Conservation (phyloP, 164 flowering plant species). For the Hamamelis virginiana region DNA sequence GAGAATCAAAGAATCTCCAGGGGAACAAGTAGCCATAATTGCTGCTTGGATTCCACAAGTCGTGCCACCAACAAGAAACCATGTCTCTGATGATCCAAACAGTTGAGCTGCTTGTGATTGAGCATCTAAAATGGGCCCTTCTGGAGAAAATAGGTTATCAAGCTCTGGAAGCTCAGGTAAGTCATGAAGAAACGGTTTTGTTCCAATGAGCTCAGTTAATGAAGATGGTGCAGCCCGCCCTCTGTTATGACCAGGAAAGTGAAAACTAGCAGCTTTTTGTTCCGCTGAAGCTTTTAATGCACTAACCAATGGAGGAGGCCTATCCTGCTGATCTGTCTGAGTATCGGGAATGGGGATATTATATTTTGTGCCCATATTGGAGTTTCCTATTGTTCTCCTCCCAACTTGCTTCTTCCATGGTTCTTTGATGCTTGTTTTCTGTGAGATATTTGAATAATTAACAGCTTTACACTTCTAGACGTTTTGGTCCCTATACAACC, state of each 20-base stretch:
- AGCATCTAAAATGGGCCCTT: constrained; percentile 41
- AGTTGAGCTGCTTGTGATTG: constrained; percentile 31
- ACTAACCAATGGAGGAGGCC: constrained; percentile 52
- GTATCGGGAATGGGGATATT: background rate
- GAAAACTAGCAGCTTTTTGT: constrained; percentile 61
- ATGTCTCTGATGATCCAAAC: constrained; percentile 43
- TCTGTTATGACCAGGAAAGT: constrained; percentile 87
- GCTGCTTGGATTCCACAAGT: constrained; percentile 46
- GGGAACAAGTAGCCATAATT: constrained; percentile 40
- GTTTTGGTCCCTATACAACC: background rate
- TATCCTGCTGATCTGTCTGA: background rate
- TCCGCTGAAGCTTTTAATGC: constrained; percentile 63
- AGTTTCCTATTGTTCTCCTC: background rate
- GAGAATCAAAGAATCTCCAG: constrained; percentile 35
- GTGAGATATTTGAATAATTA: background rate
- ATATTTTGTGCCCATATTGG: background rate
- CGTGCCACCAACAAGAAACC: constrained; percentile 50
- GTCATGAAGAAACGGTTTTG: constrained; percentile 32
- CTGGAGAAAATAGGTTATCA: constrained; percentile 38
- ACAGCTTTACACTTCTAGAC: background rate
- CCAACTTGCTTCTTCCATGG: background rate
- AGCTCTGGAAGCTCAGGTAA: constrained; percentile 45
- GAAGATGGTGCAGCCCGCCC: constrained; percentile 64
- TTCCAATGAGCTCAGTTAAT: constrained; percentile 33
- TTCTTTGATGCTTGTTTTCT: background rate